Base-by-base conservation (phyloP, 441 rosid genomes). In the Erodium trifolium region DNA sequence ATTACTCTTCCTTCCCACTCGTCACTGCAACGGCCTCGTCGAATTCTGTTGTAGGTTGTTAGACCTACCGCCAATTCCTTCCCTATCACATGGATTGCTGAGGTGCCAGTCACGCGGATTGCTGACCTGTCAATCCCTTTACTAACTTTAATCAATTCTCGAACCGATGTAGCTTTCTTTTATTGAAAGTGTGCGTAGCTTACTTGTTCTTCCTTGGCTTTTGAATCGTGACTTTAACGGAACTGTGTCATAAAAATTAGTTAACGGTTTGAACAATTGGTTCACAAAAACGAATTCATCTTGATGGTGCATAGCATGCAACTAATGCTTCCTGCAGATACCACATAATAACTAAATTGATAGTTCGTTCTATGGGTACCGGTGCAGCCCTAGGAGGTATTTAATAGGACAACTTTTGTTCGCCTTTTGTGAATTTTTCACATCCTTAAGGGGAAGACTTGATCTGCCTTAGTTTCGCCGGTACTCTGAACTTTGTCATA, bases 251-350 rank as follows among this genome's bases (percentile, higher is more conserved):
- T 45, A 45, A 12, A 41, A 45, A 45, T 45, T 45, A 45, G 51
- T 45, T 45, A n/a, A 45, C 5, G 11, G n/a, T 0, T 12, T 0
- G 14, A 45, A 12, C n/a, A 45, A 45, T 12, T 45, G 51, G 51
- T 8, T 45, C 51, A 45, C 51, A 2, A 45, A 41, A 45, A 45
- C n/a, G 11, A 45, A 45, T 45, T 45, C 3, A 45, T 12, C 51
- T 45, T 2, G 4, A 45, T 10, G 51, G 51, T 12, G 51, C n/a
- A 12, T 45, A 45, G n/a, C 51, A 12, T 45, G 51, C 51, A 45
- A 45, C 51, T 45, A 45, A 45, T 45, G 51, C n/a, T 45, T 45
- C 51, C 51, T 45, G 51, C 51, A 41, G 51, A 45, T 45, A 45
- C 51, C n/a, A 45, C 14, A 45, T 3, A 45, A 45, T 45, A 45